A percentile compares a stretch with the other conserved stretches of the same genome.
Evolutionary conservation across 2,329 filamentous ascomycete genomes (phyloP).

Genomic region (Aschersonia sp.): DNA sequence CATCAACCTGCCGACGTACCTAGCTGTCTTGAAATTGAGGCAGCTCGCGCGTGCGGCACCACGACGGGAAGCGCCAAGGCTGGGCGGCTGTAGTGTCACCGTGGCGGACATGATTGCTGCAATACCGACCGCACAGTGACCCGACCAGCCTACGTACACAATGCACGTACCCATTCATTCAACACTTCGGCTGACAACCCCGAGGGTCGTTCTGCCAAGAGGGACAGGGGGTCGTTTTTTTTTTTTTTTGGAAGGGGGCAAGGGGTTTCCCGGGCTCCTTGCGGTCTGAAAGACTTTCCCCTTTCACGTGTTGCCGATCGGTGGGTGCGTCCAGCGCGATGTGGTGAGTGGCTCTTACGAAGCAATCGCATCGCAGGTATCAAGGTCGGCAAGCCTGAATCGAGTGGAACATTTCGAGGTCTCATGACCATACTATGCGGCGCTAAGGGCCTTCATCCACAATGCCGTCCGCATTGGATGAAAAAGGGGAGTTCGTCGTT

Average conservation of each 20-base stretch:
- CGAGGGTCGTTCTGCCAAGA: no score
- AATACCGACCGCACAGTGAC: no score
- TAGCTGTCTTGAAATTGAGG: no score
- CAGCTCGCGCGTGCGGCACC: no score
- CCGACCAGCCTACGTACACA: no score
- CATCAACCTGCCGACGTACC: no score
- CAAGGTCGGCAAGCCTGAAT: background rate
- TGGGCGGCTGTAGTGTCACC: background rate
- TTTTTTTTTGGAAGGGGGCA: no score
- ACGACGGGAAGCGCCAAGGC: background rate
- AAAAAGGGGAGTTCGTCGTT: background rate
- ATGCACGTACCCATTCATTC: no score
- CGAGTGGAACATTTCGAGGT: conserved; percentile 12
- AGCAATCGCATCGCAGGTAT: background rate
- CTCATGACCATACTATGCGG: conserved; percentile 16
- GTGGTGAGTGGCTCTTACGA: background rate
- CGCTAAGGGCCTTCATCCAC: conserved; percentile 8
- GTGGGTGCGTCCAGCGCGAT: background rate
- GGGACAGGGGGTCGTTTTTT: no score
- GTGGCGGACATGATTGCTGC: background rate
- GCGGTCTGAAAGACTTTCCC: no score
- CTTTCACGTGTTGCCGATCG: background rate
- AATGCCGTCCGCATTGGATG: background rate
- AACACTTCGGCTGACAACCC: no score
- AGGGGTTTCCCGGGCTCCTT: no score